A percentile compares a stretch with the other conserved stretches of the same genome.
Conservation (phyloP, 2,329 filamentous ascomycete genomes). For the Paecilomyces variotii region DNA sequence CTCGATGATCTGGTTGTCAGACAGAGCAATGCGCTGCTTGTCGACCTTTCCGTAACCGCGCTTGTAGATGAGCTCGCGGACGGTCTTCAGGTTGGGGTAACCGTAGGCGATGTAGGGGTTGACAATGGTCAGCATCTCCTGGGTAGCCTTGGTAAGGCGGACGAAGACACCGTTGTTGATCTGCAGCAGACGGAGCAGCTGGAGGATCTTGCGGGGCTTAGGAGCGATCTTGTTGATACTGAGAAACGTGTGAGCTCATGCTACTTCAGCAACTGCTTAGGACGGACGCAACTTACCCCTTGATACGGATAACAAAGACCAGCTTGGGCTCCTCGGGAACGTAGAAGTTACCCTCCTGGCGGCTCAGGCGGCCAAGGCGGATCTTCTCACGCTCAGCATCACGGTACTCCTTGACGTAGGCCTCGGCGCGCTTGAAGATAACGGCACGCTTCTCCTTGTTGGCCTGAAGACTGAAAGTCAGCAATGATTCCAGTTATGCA, state of each 20-base stretch:
- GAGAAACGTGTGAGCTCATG: slow-evolving; percentile 6
- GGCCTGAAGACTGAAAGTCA: slow-evolving; percentile 51
- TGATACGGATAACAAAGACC: slow-evolving; percentile 98
- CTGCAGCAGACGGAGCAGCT: slow-evolving; percentile 98
- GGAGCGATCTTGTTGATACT: slow-evolving; percentile 99
- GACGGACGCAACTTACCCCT: slow-evolving; percentile 56
- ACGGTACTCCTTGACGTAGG: slow-evolving; percentile 99
- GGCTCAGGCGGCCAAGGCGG: slow-evolving; percentile 79
- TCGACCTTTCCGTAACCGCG: slow-evolving; percentile 98
- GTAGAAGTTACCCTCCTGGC: slow-evolving; percentile 88
- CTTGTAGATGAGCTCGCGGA: slow-evolving; percentile 99
- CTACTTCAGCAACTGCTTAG: background rate
- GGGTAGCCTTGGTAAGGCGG: slow-evolving; percentile 92
- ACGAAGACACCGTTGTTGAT: slow-evolving; percentile 99
- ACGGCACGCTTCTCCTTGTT: slow-evolving; percentile 97
- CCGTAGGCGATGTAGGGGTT: slow-evolving; percentile 99
- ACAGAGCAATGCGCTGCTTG: slow-evolving; percentile 94
- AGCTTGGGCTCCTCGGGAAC: slow-evolving; percentile 92
- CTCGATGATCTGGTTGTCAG: slow-evolving; percentile 97
- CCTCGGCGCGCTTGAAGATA: slow-evolving; percentile 99
- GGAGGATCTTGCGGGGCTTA: slow-evolving; percentile 99
- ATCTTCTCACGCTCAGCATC: slow-evolving; percentile 98
- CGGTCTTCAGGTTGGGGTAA: slow-evolving; percentile 98
- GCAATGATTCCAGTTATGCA: slow-evolving; percentile 10
- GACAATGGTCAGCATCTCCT: slow-evolving; percentile 95